These are phyloP conservation scores for Diaporthe sp. DNA, from an alignment of 2,329 filamentous ascomycete species.

Conservation along the genomic window DNA sequence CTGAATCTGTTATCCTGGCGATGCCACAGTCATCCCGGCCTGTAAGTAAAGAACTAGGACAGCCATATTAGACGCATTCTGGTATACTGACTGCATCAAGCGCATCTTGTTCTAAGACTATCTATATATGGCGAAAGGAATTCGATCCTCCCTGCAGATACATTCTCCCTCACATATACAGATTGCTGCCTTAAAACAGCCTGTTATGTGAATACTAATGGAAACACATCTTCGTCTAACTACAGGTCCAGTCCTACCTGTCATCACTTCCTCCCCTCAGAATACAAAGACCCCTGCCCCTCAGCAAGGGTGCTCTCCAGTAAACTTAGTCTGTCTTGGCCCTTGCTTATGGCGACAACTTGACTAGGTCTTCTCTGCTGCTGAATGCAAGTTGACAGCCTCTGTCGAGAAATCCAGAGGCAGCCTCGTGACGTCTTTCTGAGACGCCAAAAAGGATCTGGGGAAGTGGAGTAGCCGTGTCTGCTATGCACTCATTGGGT, in stretches of 20 bases:
- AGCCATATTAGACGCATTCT: too few species aligned
- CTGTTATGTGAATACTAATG: accelerated
- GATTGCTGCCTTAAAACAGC: background rate
- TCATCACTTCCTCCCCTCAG: background rate
- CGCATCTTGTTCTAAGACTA: background rate
- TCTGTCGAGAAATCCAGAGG: background rate
- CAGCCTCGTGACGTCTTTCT: background rate
- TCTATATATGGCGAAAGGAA: background rate
- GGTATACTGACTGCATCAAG: background rate
- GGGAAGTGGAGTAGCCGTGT: background rate
- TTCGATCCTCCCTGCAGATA: background rate
- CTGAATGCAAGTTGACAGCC: background rate
- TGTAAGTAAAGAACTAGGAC: background rate
- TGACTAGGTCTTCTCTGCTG: background rate
- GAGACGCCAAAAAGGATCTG: background rate
- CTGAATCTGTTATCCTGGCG: background rate
- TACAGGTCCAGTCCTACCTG: background rate
- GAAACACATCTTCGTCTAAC: background rate
- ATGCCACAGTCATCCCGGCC: background rate
- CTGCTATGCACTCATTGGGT: background rate
- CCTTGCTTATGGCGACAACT: background rate
- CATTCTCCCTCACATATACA: background rate
- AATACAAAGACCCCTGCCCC: too few species aligned
- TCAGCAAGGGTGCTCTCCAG: too few species aligned
- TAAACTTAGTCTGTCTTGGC: too few species aligned